Evolutionary conservation across 2,329 filamentous ascomycete genomes (phyloP), one percentile per base, ranked within the genome.

Genomic region (Dactylellina haptotyla): DNA sequence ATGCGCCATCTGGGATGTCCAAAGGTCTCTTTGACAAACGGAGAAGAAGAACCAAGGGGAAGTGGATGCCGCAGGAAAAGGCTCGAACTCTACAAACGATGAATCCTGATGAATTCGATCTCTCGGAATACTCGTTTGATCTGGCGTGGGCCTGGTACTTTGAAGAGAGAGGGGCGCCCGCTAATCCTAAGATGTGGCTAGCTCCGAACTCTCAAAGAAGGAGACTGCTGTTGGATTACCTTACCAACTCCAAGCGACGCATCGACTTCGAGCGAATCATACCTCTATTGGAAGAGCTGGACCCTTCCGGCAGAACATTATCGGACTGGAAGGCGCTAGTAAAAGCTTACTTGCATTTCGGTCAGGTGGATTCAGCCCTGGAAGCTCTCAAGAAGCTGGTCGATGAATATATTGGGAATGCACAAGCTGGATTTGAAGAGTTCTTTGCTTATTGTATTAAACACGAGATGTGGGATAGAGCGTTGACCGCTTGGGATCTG

Each of bases 401-500:
- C 3, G 41, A 65, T 6, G 23, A 41, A 18, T 28, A 14, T 25
- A 57, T 65, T 32, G 56, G 46, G 8, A 61, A 46, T 18, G 37
- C 41, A n/a, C 10, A 74, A 32, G 69, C 62, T 14, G 76, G 76
- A 6, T 77, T 77, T 26, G 77, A 78, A 51, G 65, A 54, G 32
- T 77, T 77, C 25, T 75, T 78, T 25, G 66, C 66, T 9, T 62
- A 61, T 45, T 76, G 71, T 50, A 66, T 77, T 37, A 58, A 66
- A 20, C 41, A 70, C 16, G 61, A 75, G 41, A 32, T 32, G 14
- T 78, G 74, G 76, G 71, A 75, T 62, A 46, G 75, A 58, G 76
- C 76, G 14, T 54, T 76, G 20, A 65, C 63, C 18, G 74, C 69
- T 41, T 78, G 76, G 76, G 50, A 75, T n/a, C 23, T 77, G 10